phyloP scores from a whole-genome alignment of 2,329 filamentous ascomycete genomes.

The Neofusicoccum laricinum region DNA sequence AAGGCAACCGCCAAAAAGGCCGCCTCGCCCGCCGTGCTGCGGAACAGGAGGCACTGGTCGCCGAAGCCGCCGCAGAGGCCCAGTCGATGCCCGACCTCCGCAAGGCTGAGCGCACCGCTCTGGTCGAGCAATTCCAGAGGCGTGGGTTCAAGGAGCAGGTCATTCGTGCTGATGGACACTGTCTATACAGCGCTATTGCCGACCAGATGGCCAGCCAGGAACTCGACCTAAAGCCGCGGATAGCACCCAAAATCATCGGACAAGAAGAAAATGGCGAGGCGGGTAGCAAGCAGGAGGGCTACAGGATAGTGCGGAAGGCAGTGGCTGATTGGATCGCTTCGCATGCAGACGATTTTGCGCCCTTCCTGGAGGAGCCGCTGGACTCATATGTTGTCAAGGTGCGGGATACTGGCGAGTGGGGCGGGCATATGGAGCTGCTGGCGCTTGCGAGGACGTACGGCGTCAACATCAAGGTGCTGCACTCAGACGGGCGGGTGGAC shows the following conservation, averaged over 20 bases:
- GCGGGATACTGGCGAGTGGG: conserved; percentile 88
- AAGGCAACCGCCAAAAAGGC: conserved; percentile 88
- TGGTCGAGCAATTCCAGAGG: conserved; percentile 64
- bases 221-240: conserved; percentile 32
- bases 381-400: conserved; percentile 73
- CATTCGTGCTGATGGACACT: conserved; percentile 89
- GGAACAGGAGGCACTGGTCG: conserved; percentile 69
- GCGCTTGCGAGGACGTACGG: conserved; percentile 79
- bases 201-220: conserved; percentile 66
- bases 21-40: conserved; percentile 84
- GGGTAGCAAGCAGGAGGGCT: conserved; percentile 37
- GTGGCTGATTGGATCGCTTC: conserved; percentile 75
- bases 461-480: conserved; percentile 79
- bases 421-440: conserved; percentile 84
- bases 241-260: conserved; percentile 27
- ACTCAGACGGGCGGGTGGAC: conserved; percentile 75
- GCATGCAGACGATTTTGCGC: conserved; percentile 76
- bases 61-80: conserved; percentile 72
- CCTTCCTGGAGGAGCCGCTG: conserved; percentile 81
- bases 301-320: conserved; percentile 64
- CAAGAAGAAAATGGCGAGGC: conserved; percentile 16
- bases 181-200: conserved; percentile 86
- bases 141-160: conserved; percentile 69
- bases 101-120: conserved; percentile 49
- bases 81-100: conserved; percentile 39